These are phyloP conservation scores for Friedmanniomyces simplex DNA, from an alignment of 495 filamentous ascomycete genomes.

Conservation along the genomic window DNA sequence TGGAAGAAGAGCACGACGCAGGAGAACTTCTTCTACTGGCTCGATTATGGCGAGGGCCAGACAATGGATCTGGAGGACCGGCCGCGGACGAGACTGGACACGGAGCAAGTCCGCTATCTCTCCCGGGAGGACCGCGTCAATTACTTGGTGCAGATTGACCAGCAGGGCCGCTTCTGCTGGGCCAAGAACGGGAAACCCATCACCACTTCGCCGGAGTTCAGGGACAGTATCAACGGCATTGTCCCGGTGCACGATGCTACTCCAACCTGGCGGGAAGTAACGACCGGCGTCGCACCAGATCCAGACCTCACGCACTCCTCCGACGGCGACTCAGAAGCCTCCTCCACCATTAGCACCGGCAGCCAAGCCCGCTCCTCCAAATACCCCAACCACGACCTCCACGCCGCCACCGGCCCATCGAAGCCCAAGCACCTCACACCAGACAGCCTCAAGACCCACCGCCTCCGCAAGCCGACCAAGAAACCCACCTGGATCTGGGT, in stretches of 20 bases:
- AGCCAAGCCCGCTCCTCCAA: conserved; percentile 33
- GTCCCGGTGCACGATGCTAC: conserved; percentile 53
- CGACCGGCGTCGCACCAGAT: conserved; percentile 1
- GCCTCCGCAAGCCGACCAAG: conserved; percentile 58
- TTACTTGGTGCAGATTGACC: conserved; percentile 33
- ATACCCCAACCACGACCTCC: conserved; percentile 45
- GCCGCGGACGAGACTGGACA: conserved; percentile 30
- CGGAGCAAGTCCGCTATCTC: conserved; percentile 33
- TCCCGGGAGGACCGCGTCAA: conserved; percentile 32
- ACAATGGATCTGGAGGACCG: conserved; percentile 31
- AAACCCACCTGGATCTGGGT: conserved; percentile 90
- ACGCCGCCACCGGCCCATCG: conserved; percentile 46
- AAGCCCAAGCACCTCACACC: conserved; percentile 60
- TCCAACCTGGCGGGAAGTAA: conserved; percentile 36
- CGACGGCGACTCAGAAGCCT: conserved; percentile 14
- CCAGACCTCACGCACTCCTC: conserved; percentile 12
- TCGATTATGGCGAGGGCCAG: conserved; percentile 58
- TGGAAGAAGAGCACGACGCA: conserved; percentile 69
- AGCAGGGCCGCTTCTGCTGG: conserved; percentile 33
- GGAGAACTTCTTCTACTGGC: conserved; percentile 93
- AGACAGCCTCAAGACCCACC: conserved; percentile 56
- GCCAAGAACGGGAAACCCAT: conserved; percentile 60
- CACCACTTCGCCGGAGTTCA: conserved; percentile 62
- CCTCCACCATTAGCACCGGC: conserved; percentile 18
- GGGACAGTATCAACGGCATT: conserved; percentile 70